Percentiles rank a stretch among this genome's conserved stretches.
Conservation (phyloP, 2,329 filamentous ascomycete species). For the Ceratocystis lukuohia region DNA sequence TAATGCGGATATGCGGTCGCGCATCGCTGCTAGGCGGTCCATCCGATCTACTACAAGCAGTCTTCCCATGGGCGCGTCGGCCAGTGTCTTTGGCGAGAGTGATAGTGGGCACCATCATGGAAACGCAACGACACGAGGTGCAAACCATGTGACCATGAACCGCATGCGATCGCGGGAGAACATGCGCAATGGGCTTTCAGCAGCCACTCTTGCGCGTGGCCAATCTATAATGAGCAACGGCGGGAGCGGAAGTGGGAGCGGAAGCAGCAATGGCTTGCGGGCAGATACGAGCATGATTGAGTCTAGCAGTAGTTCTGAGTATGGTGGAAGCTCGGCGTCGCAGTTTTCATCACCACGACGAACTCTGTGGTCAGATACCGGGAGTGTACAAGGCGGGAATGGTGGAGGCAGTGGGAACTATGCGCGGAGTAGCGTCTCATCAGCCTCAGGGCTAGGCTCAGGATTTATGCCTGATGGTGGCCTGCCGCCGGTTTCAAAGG, state of each 20-base stretch:
- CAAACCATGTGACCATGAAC: constrained; percentile 1
- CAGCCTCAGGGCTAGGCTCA: constrained; percentile 10
- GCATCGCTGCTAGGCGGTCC: constrained; percentile 14
- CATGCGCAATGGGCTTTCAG: not conserved
- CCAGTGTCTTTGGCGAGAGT: constrained; percentile 8
- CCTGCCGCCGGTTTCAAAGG: constrained; percentile 21
- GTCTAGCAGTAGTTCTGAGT: constrained; percentile 7
- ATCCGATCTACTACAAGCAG: constrained; percentile 21
- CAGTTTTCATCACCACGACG: constrained; percentile 9
- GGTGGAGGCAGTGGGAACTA: constrained; percentile 15
- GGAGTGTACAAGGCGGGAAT: constrained; percentile 15
- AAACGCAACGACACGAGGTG: not conserved
- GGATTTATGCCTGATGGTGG: constrained; percentile 16
- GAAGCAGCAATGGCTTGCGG: constrained; percentile 7
- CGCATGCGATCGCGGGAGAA: constrained; percentile 21
- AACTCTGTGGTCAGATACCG: constrained; percentile 12
- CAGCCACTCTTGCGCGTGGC: not conserved
- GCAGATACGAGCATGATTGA: constrained; percentile 23
- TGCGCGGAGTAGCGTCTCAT: constrained; percentile 18
- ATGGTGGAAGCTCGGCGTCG: constrained; percentile 7
- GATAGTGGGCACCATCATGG: not conserved
- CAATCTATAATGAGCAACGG: constrained; percentile 1
- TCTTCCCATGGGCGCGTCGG: constrained; percentile 12
- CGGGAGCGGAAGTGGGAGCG: not conserved
- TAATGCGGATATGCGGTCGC: not conserved